Evolutionary conservation across 495 filamentous ascomycete species (phyloP), one percentile per base, ranked within the genome.

Genomic region (Chaetomium fimeti): DNA sequence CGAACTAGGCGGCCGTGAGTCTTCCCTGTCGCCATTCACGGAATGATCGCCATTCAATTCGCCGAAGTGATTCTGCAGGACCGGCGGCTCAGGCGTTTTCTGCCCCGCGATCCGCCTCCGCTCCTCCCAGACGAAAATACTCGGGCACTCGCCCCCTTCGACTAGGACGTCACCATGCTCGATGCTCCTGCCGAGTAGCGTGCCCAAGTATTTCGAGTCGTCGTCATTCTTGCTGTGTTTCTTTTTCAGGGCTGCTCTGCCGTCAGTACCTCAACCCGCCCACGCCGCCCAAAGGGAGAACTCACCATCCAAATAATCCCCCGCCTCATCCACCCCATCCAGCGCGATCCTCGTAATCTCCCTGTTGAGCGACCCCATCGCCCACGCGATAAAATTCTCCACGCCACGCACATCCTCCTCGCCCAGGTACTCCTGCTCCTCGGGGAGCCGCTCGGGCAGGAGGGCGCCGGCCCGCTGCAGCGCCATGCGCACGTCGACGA

Each of bases 401-500:
- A 93, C 78, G 1, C 91, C 92, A 40, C 84, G 79, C 68, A 86
- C 79, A 72, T 97, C 92, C 70, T 94, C 91, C 15, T 82, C 79
- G 0, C 83, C 69, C 13, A 61, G 45, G 8, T 69, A 60, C 42
- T 59, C 73, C 68, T 71, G 76, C 70, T 81, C 76, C 15, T 70
- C 62, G n/a, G 70, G 54, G 0, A 64, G 18, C 52, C 84, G 74
- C 63, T 88, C 82, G 3, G 91, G 88, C 57, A 82, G 75, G 8
- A 97, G 72, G 0, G 85, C 85, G 58, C 91, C 91, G 49, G 82
- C 85, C 63, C 92, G 88, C 69, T 91, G 83, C 53, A 97, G 75
- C 2, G 92, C 92, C 76, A 93, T 84, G 66, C 91, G 87, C 68
- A 95, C 84, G 75, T 97, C 92, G 61, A 87, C 85, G 12, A 96